Conservation (phyloP, 1,139 yeast species). For the Blastobotrys proliferans region DNA sequence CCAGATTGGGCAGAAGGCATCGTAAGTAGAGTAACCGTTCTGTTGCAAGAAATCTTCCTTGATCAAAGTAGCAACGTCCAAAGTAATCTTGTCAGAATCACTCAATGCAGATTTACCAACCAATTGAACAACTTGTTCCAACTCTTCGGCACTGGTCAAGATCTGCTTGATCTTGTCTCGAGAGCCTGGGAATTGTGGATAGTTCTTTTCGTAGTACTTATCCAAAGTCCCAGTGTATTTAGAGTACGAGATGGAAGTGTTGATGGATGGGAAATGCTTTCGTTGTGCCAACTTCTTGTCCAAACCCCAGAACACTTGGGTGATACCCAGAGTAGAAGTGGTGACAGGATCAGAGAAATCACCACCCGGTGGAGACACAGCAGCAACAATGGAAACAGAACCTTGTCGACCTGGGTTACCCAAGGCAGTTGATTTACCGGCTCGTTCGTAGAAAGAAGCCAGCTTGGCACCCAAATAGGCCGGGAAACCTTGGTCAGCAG, state of each 20-base stretch:
- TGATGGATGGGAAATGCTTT: slow-evolving; percentile 98
- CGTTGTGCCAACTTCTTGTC: slow-evolving; percentile 99
- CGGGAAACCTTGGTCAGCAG: slow-evolving; percentile 99
- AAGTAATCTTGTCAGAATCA: slow-evolving; percentile 91
- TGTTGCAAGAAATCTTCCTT: slow-evolving; percentile 99
- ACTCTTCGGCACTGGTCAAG: slow-evolving; percentile 92
- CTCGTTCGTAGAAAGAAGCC: slow-evolving; percentile 99
- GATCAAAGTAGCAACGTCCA: slow-evolving; percentile 85
- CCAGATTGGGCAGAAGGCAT: slow-evolving; percentile 99
- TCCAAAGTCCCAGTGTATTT: slow-evolving; percentile 85
- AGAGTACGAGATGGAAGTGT: slow-evolving; percentile 93
- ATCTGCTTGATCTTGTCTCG: slow-evolving; percentile 93
- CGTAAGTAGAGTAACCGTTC: slow-evolving; percentile 97
- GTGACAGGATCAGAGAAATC: slow-evolving; percentile 99
- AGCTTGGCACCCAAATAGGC: slow-evolving; percentile 98
- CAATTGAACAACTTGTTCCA: slow-evolving; percentile 97
- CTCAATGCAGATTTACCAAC: slow-evolving; percentile 98
- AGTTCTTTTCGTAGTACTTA: slow-evolving; percentile 79
- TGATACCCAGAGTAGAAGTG: slow-evolving; percentile 94
- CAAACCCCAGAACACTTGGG: slow-evolving; percentile 99
- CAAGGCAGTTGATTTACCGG: slow-evolving; percentile 92
- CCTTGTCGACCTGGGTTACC: slow-evolving; percentile 97
- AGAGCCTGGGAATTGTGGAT: slow-evolving; percentile 85
- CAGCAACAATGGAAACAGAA: slow-evolving; percentile 98
- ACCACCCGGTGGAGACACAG: slow-evolving; percentile 99